Evolutionary conservation across 2,329 filamentous ascomycete species (phyloP), one percentile per base, ranked within the genome.

Genomic region (Rosellinia necatrix): DNA sequence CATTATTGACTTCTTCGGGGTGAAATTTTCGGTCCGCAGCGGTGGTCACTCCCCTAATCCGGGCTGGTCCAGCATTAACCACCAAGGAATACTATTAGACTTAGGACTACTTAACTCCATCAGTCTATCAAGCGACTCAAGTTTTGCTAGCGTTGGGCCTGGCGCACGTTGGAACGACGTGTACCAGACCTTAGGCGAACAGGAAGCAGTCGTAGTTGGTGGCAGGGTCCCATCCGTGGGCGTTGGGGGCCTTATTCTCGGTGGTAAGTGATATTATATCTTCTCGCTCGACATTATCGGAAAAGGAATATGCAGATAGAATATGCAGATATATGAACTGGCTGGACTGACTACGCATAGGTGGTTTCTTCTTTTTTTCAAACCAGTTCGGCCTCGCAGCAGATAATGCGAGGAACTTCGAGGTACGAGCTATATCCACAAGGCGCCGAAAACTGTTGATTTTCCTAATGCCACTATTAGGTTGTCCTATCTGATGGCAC

Each of bases 401-500:
- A 47, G 78, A 79, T 59, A 76, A 72, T 29, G 70, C 79, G 10
- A 59, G 68, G 22, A 73, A 73, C 56, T 77, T 71, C 46, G 70
- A 62, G 49, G 56, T 57, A 59, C n/a, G 15, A 30, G 37, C n/a
- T 38, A n/a, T 12, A 38, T 56, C 12, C 17, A 40, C n/a, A 29
- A 7, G 6, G 15, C 15, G 15, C n/a, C 8, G 6, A n/a, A 8
- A 10, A 35, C 13, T 21, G 29, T 15, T 19, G 53, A 13, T 52
- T 4, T n/a, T n/a, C n/a, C n/a, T n/a, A n/a, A 13, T 9, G 7
- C 3, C 12, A 17, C 32, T n/a, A 8, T 35, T 24, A 80, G 63
- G 69, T 82, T 29, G 78, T 82, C 1, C 70, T 80, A 1, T 73
- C 74, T 0, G 64, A 72, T 40, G 78, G 79, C 1, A 50, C 56